Evolutionary conservation across 768 basidiomycete genomes (phyloP), one percentile per base, ranked within the genome.

Genomic region (Gymnopilus junonius): DNA sequence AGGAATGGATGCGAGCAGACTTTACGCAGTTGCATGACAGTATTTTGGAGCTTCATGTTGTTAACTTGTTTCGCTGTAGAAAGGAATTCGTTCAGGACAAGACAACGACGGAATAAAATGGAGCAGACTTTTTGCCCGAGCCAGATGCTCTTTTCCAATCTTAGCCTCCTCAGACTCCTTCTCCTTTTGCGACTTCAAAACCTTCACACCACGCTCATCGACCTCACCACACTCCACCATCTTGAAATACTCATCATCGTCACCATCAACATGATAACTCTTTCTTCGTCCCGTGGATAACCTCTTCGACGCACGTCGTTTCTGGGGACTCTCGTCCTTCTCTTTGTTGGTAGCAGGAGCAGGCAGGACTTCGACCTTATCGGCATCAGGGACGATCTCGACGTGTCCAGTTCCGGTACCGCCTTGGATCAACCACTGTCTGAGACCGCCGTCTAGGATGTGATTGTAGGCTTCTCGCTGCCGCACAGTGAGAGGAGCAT

Each of bases 21-120:
- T 82, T 99, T 98, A 58, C 97, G 92, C 4, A 98, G 83, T 73
- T 99, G 97, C 97, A 99, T 99, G 61, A 98, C 89, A 11, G 88
- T 85, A 71, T 99, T 99, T 73, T 98, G 95, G 15, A 99, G 83
- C 56, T 88, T 89, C 92, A 95, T 91, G 72, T 94, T 95, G 75
- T 95, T 95, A 39, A 97, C 88, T 51, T 91, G 85, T 72, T 89
- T 92, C 59, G 87, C 95, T 95, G 63, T 17, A 63, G 59, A 39
- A 31, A 40, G 15, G 23, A 54, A 27, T 35, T 35, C 37, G 65
- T 48, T 37, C 23, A 61, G n/a, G 15, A n/a, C 10, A 50, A 50
- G 8, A 4, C 1, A 17, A 31, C 37, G 3, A 8, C 40, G 25
- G 32, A 35, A 58, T 10, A 12, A 60, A n/a, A 23, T n/a, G 12